Evolutionary conservation across 108 stramenopile genomes (phyloP).

Genomic region (Skeletonema marinoi): DNA sequence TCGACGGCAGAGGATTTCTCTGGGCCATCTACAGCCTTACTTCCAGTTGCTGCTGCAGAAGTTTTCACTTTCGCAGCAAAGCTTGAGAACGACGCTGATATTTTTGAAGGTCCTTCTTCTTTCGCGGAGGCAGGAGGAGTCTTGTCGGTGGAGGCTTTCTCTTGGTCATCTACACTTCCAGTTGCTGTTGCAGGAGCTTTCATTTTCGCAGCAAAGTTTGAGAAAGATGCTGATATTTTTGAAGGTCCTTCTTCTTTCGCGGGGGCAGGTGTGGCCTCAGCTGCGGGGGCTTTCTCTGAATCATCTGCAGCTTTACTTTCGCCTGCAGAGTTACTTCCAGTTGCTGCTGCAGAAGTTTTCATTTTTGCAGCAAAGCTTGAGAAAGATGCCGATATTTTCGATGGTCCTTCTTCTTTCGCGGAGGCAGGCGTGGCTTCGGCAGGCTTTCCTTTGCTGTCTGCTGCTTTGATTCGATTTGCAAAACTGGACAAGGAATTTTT

Average conservation of each 20-base stretch:
- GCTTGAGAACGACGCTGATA: conserved; percentile 15
- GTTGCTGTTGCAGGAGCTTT: neutral
- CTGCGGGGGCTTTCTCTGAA: neutral
- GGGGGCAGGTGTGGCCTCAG: neutral
- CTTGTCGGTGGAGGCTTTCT: neutral
- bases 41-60: neutral
- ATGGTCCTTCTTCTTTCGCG: neutral
- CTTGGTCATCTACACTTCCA: neutral
- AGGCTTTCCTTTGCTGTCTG: neutral
- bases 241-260: neutral
- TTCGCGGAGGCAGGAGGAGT: neutral
- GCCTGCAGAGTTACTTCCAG: neutral
- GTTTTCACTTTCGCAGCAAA: conserved; percentile 18
- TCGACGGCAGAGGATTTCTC: neutral
- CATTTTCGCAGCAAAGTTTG: conserved; percentile 22
- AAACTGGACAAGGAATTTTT: conserved; percentile 22
- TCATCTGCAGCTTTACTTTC: neutral
- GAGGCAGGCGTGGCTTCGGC: neutral
- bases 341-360: neutral
- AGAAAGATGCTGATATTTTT: conserved; percentile 5
- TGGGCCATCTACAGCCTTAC: conserved; percentile 2
- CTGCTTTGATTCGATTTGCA: conserved; percentile 5
- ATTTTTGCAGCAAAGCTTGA: conserved; percentile 26
- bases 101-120: neutral
- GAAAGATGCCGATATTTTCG: conserved; percentile 3